Evolutionary conservation across 1,139 yeast species (phyloP).

Genomic region (Magnusiomyces sp.): DNA sequence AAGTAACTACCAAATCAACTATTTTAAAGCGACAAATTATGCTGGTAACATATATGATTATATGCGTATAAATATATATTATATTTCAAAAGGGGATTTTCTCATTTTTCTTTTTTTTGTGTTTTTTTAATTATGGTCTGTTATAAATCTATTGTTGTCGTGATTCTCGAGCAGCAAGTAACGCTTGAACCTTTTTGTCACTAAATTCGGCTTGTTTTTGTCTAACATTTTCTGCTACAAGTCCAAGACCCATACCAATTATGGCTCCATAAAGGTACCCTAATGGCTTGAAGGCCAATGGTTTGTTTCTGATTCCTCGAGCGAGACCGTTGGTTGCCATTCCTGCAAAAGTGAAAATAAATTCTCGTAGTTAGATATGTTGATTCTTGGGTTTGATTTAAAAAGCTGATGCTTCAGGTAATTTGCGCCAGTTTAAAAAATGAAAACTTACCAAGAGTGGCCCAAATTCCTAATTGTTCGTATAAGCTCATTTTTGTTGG

Average conservation of each 20-base stretch:
- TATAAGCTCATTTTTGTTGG: constrained; percentile 17
- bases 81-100: not conserved
- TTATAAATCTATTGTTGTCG: constrained; percentile 17
- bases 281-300: constrained; percentile 29
- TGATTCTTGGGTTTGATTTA: too few species aligned
- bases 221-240: constrained; percentile 27
- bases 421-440: too few species aligned
- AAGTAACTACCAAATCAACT: too few species aligned
- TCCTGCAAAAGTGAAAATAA: constrained; percentile 19
- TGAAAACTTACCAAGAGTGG: constrained; percentile 17
- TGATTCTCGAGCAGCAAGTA: constrained; percentile 27
- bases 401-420: too few species aligned
- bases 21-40: not conserved
- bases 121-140: constrained; percentile 7
- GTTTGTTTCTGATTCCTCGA: constrained; percentile 32
- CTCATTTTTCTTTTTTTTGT: constrained; percentile 9
- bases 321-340: constrained; percentile 31
- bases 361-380: constrained; percentile 7
- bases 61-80: not conserved
- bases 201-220: constrained; percentile 27
- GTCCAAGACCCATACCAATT: constrained; percentile 30
- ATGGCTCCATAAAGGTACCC: constrained; percentile 29
- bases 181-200: constrained; percentile 26
- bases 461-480: constrained; percentile 30
- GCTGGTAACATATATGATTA: not conserved